A percentile compares a stretch with the other conserved stretches of the same genome.
Evolutionary conservation across 2,329 filamentous ascomycete species (phyloP).

Genomic region (Trichoderma hamatum): DNA sequence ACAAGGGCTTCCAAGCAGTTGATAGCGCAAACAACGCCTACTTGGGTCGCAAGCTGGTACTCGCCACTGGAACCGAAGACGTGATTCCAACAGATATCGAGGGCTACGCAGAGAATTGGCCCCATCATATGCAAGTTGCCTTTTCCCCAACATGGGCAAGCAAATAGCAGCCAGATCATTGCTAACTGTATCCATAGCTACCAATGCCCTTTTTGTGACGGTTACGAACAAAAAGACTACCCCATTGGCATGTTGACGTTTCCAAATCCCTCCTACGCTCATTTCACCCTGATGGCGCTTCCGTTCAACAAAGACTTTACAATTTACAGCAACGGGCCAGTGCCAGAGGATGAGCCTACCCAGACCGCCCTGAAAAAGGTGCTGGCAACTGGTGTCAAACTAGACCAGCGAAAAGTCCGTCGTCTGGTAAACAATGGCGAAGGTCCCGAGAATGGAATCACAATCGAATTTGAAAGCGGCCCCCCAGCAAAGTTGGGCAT

Average conservation of each 20-base stretch:
- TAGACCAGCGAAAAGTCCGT: constrained; percentile 45
- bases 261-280: constrained; percentile 40
- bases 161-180: not conserved
- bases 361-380: constrained; percentile 30
- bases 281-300: constrained; percentile 48
- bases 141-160: not conserved
- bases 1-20: constrained; percentile 41
- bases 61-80: constrained; percentile 59
- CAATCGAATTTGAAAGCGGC: constrained; percentile 47
- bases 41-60: constrained; percentile 55
- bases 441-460: constrained; percentile 34
- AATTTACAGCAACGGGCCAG: constrained; percentile 54
- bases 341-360: constrained; percentile 7
- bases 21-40: constrained; percentile 50
- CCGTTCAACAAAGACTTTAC: constrained; percentile 49
- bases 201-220: constrained; percentile 63
- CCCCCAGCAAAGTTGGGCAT: constrained; percentile 38
- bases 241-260: constrained; percentile 52
- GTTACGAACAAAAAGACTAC: constrained; percentile 57
- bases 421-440: constrained; percentile 32
- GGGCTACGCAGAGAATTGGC: constrained; percentile 51
- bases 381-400: constrained; percentile 39
- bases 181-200: constrained; percentile 38
- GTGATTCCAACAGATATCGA: constrained; percentile 49
- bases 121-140: constrained; percentile 42